These are phyloP conservation scores for Asterophora parasitica DNA, from an alignment of 768 basidiomycete species.

Conservation along the genomic window DNA sequence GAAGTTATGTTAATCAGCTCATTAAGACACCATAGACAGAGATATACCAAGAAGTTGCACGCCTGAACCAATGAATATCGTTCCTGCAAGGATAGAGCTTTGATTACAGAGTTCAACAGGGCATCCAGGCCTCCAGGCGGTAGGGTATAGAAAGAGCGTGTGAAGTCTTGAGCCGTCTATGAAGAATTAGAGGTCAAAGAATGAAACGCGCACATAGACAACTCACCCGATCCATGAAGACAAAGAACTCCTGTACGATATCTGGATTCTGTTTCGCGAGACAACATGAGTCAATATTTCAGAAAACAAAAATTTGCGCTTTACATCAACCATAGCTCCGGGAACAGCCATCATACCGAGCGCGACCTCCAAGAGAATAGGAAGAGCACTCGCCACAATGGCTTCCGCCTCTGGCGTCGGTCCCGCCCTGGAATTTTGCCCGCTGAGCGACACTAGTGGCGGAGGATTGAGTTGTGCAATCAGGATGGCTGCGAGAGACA, in stretches of 20 bases:
- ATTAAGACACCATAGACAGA: not conserved
- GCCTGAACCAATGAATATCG: slow-evolving; percentile 79
- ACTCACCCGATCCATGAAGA: slow-evolving; percentile 71
- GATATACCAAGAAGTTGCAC: slow-evolving; percentile 74
- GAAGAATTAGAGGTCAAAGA: not conserved
- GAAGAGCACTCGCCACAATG: slow-evolving; percentile 51
- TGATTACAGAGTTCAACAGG: slow-evolving; percentile 59
- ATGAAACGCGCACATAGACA: not conserved
- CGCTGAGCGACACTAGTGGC: slow-evolving; percentile 28
- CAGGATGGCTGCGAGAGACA: slow-evolving; percentile 76
- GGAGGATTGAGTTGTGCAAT: slow-evolving; percentile 82
- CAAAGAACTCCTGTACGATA: slow-evolving; percentile 85
- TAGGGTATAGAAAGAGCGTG: slow-evolving; percentile 49
- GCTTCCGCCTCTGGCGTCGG: slow-evolving; percentile 52
- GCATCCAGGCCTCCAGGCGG: slow-evolving; percentile 56
- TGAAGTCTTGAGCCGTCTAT: slow-evolving; percentile 49
- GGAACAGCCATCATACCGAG: slow-evolving; percentile 48
- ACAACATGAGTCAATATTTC: not conserved
- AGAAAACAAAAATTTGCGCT: slow-evolving; percentile 19
- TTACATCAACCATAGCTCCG: slow-evolving; percentile 67
- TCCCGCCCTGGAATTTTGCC: slow-evolving; percentile 35
- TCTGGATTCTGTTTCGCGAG: slow-evolving; percentile 69
- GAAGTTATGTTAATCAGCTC: slow-evolving; percentile 1
- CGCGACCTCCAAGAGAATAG: slow-evolving; percentile 54
- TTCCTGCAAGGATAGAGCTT: slow-evolving; percentile 66